Evolutionary conservation across 768 basidiomycete genomes (phyloP), one percentile per base, ranked within the genome.

Genomic region (Leucogyrophana mollusca): DNA sequence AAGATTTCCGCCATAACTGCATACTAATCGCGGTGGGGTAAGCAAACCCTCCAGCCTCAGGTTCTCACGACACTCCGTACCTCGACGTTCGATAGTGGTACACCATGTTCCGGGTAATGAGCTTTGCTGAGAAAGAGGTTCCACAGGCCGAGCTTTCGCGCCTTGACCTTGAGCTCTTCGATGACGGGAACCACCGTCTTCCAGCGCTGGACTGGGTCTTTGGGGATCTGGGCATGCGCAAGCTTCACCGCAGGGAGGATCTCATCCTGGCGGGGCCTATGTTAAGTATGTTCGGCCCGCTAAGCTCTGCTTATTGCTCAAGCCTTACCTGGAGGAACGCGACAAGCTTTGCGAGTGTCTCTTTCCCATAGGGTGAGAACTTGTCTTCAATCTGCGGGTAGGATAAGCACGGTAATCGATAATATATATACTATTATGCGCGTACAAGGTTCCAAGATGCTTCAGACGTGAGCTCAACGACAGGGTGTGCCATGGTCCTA

Each of bases 1-100:
- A 97, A 78, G 35, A 96, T 68, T 67, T 96, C 95, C n/a, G 94
- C 94, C 85, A 97, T 96, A 22, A 97, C 87, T 32, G 90, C 92
- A 64, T 99, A 98, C 92, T 94, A 53, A 39, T 27, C 36, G 34
- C 21, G 11, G 24, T 39, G 27, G 20, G 40, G 13, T 33, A 11
- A 16, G 22, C 10, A 23, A 9, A 24, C 18, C 24, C 37, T 8
- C 36, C 42, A 44, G 8, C 36, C 38, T 14, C 9, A 17, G 9
- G 9, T 16, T 9, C 27, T 17, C 36, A 25, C 18, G 40, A 18
- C 32, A 16, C 2, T 9, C 35, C 75, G 36, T 52, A 93, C 93
- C 78, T 99, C 96, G 37, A 99, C 75, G 66, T 97, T 98, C 13
- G 85, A 85, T 53, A 98, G 73, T n/a, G 87, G 85, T 4, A 93